Evolutionary conservation across 805 yeast genomes (phyloP), one percentile per base, ranked within the genome.

Genomic region (Candida tallmaniae): DNA sequence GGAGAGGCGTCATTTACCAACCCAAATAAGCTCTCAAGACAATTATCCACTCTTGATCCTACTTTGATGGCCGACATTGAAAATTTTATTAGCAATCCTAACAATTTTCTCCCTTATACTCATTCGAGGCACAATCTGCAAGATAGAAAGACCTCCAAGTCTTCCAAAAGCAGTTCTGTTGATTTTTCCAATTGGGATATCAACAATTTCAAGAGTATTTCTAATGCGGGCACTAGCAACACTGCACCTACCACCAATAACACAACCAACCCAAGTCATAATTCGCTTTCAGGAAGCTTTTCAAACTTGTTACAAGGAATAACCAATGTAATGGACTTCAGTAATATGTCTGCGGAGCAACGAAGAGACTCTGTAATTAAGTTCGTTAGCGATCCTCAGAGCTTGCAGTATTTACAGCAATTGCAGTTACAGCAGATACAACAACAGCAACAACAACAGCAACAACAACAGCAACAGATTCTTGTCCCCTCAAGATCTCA

Each of bases 311-410:
- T 66, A 17, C 58, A 64, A 14, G 62, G 63, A 6, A 25, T 43
- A 6, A 54, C 56, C 23, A 62, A 56, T 39, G 68, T 67, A 4
- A 54, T 63, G 21, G 70, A 64, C 38, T 55, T 65, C 18, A 53
- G 50, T 37, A 56, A 54, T 30, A 63, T 64, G 65, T 61, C 60
- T 39, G 50, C 56, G 29, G 64, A 62, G 37, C 66, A 65, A 42
- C 52, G 70, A 28, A 45, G 70, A 36, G 65, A 62, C 35, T 61
- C 68, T 3, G 56, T 66, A 4, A 44, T 65, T 33, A 65, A 63
- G 38, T 45, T 56, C 10, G 48, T 65, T 21, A 62, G 45, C 40
- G 69, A 62, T 35, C 65, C 53, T 8, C 40, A 35, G 26, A 32
- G 23, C 39, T 39, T 15, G 32, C 42, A 32, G 46, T 39, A 31